Evolutionary conservation across 2,329 filamentous ascomycete genomes (phyloP).

Genomic region (Septoria petroselini): DNA sequence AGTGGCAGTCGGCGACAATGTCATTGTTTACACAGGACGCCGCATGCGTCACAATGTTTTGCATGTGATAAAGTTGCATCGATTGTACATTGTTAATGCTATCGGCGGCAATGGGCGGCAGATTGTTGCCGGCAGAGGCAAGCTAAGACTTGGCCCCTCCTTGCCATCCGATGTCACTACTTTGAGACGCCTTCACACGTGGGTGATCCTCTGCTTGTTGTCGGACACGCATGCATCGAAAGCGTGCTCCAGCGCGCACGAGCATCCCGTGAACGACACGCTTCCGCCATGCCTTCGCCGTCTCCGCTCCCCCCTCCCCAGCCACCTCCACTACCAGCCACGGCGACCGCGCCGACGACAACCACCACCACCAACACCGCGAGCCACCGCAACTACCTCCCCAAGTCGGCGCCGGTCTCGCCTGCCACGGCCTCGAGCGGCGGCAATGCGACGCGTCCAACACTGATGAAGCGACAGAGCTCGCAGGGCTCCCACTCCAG

Average conservation of each 20-base stretch:
- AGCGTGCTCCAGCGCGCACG: slow-evolving; percentile 2
- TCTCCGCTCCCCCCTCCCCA: slow-evolving; percentile 7
- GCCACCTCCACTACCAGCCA: background rate
- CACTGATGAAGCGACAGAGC: slow-evolving; percentile 33
- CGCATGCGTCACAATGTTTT: background rate
- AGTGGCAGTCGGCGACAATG: slow-evolving; percentile 2
- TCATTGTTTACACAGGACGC: slow-evolving; percentile 5
- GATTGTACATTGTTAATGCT: too few relatives aligned
- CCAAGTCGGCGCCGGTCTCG: slow-evolving; percentile 6
- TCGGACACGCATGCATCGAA: slow-evolving; percentile 4
- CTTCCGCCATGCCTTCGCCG: slow-evolving; percentile 8
- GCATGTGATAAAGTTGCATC: too few relatives aligned
- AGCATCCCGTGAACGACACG: background rate
- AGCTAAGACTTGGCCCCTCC: too few relatives aligned
- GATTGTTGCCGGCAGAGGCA: too few relatives aligned
- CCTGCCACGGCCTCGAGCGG: slow-evolving; percentile 9
- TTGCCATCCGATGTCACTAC: background rate
- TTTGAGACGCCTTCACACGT: too few relatives aligned
- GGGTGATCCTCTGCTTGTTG: background rate
- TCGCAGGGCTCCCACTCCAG: slow-evolving; percentile 31
- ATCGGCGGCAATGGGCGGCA: background rate
- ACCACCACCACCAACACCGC: background rate
- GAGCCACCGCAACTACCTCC: slow-evolving; percentile 3
- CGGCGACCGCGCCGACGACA: background rate
- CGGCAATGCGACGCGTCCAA: slow-evolving; percentile 25